phyloP scores from a whole-genome alignment of 192 early-diverging fungal species.

The Coemansia sp. region DNA sequence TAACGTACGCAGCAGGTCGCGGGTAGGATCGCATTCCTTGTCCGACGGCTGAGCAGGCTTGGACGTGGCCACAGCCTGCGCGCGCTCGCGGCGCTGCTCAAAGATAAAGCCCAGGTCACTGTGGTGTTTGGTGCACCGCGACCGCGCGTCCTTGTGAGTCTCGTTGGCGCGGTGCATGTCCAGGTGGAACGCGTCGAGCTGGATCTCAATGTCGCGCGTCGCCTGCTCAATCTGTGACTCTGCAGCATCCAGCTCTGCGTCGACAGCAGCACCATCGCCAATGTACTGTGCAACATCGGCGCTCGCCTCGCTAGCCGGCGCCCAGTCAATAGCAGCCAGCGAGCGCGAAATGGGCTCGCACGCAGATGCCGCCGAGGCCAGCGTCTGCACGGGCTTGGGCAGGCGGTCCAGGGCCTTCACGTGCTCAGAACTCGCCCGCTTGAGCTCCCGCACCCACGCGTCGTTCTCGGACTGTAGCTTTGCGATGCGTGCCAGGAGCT shows the following conservation, averaged over 20 bases:
- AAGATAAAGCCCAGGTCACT: conserved; percentile 27
- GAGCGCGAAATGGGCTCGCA: conserved; percentile 20
- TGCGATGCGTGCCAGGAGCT: conserved; percentile 18
- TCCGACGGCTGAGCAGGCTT: not conserved
- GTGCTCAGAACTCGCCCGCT: conserved; percentile 31
- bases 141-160: conserved; percentile 9
- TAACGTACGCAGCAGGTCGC: conserved; percentile 32
- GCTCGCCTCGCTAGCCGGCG: not conserved
- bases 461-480: conserved; percentile 22
- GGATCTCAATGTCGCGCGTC: conserved; percentile 28
- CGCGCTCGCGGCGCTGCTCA: conserved; percentile 25
- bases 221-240: conserved; percentile 29
- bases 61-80: conserved; percentile 9
- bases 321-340: conserved; percentile 12
- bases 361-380: not conserved
- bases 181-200: conserved; percentile 40
- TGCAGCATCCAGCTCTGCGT: conserved; percentile 9
- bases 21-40: conserved; percentile 8
- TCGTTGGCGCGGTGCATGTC: conserved; percentile 32
- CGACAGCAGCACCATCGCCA: not conserved
- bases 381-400: conserved; percentile 24
- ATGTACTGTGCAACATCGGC: not conserved
- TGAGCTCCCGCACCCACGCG: conserved; percentile 40
- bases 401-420: conserved; percentile 29
- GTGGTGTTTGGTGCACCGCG: not conserved